Percentiles rank a stretch among this genome's conserved stretches.
These are phyloP conservation scores for Hyaloscypha variabilis DNA, from an alignment of 495 filamentous ascomycete genomes.

Conservation along the genomic window DNA sequence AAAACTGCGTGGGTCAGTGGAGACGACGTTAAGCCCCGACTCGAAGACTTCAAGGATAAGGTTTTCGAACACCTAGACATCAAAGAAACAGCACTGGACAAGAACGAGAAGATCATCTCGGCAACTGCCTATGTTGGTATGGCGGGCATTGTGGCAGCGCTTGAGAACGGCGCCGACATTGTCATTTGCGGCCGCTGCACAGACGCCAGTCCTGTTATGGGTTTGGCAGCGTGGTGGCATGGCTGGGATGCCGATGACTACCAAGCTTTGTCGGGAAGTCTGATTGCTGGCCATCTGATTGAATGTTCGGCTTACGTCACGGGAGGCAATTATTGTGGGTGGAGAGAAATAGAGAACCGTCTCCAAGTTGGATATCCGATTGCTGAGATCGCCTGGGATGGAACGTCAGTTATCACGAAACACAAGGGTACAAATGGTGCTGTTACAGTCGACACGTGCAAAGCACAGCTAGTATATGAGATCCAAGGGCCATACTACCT, in stretches of 20 bases:
- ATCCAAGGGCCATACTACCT: conserved; percentile 61
- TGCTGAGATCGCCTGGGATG: conserved; percentile 55
- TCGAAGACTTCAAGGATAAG: neutral
- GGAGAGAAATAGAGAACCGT: conserved; percentile 47
- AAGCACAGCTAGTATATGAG: conserved; percentile 60
- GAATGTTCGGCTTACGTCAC: conserved; percentile 59
- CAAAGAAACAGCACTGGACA: neutral
- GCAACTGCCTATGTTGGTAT: conserved; percentile 55
- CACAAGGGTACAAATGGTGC: conserved; percentile 13
- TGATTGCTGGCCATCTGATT: conserved; percentile 58
- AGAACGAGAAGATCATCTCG: conserved; percentile 17
- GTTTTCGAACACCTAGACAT: conserved; percentile 4
- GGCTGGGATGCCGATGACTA: conserved; percentile 35
- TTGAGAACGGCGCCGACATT: conserved; percentile 57
- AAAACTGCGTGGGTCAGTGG: conserved; percentile 48
- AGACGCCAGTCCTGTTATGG: conserved; percentile 57
- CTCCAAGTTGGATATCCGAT: conserved; percentile 54
- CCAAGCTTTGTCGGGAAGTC: conserved; percentile 50
- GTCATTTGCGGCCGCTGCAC: conserved; percentile 58
- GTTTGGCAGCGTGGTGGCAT: conserved; percentile 42
- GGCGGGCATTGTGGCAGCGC: conserved; percentile 48
- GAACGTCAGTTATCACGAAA: conserved; percentile 40
- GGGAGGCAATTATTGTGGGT: conserved; percentile 61
- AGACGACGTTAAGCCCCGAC: conserved; percentile 32
- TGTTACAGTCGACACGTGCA: conserved; percentile 52